A percentile compares a stretch with the other conserved stretches of the same genome.
Evolutionary conservation across 805 yeast genomes (phyloP).

Genomic region (Schwanniomyces vanrijiae): DNA sequence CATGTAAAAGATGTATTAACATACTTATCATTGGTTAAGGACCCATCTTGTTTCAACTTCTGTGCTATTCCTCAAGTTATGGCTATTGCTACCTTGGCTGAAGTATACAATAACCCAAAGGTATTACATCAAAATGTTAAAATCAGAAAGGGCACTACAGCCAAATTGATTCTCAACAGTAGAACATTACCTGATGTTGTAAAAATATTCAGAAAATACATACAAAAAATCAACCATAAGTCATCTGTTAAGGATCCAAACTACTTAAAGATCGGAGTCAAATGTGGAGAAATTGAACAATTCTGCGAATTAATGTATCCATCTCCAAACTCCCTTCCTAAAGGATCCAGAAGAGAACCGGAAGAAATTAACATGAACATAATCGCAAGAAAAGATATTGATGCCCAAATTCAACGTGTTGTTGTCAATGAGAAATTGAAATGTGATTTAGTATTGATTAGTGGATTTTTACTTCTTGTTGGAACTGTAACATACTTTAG

Average conservation of each 20-base stretch:
- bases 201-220: conserved; percentile 70
- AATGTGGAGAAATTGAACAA: conserved; percentile 87
- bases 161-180: conserved; percentile 68
- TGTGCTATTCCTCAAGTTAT: conserved; percentile 98
- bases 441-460: conserved; percentile 16
- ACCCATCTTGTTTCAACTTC: conserved; percentile 82
- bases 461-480: conserved; percentile 7
- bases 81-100: conserved; percentile 94
- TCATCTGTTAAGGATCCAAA: conserved; percentile 82
- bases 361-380: conserved; percentile 38
- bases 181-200: conserved; percentile 76
- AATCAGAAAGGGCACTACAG: conserved; percentile 87
- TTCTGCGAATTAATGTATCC: conserved; percentile 80
- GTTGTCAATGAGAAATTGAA: conserved; percentile 13
- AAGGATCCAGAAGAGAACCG: conserved; percentile 41
- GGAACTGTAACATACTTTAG: conserved; percentile 5
- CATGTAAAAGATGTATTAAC: conserved; percentile 77
- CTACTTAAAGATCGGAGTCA: conserved; percentile 78
- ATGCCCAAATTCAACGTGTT: conserved; percentile 16
- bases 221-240: conserved; percentile 74
- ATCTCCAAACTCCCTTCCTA: conserved; percentile 49
- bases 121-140: conserved; percentile 76
- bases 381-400: conserved; percentile 39
- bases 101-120: conserved; percentile 75
- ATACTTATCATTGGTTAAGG: conserved; percentile 74